Percentiles rank a stretch among this genome's conserved stretches.
Evolutionary conservation across 2,329 filamentous ascomycete genomes (phyloP).

Genomic region (Colletotrichum lupini): DNA sequence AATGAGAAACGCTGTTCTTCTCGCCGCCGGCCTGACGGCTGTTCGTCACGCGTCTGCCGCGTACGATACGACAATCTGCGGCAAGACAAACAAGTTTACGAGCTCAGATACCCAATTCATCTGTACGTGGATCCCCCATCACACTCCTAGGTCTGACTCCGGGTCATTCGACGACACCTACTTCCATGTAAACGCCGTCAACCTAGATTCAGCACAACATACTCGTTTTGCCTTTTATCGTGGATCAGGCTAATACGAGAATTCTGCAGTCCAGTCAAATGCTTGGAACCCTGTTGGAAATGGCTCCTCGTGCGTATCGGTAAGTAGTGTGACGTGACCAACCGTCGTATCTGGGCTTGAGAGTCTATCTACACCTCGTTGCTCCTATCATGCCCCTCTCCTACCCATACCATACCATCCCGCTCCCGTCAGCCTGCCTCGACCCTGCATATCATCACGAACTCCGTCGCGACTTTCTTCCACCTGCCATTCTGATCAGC

Average conservation of each 20-base stretch:
- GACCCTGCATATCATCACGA: neutral
- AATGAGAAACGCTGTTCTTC: conserved; percentile 33
- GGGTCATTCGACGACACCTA: neutral
- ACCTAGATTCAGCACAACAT: neutral
- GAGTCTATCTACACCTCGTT: neutral
- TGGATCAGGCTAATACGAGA: conserved; percentile 11
- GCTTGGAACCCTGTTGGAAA: conserved; percentile 44
- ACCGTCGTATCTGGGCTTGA: neutral
- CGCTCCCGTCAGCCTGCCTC: neutral
- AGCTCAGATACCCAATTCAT: conserved; percentile 38
- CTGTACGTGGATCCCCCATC: conserved; percentile 37
- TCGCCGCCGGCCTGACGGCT: conserved; percentile 30
- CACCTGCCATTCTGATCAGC: neutral
- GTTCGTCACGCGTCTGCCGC: conserved; percentile 29
- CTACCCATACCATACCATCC: neutral
- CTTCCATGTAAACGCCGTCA: neutral
- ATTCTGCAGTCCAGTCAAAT: conserved; percentile 42
- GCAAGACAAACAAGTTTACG: conserved; percentile 40
- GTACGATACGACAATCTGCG: conserved; percentile 44
- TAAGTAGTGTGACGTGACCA: conserved; percentile 36
- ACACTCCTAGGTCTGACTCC: neutral
- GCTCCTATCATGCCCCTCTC: neutral
- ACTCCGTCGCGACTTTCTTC: neutral
- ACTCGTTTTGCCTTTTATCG: neutral
- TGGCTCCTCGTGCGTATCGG: conserved; percentile 45